Conservation (phyloP, 2,329 filamentous ascomycete genomes). For the Tolypocladium sp. region DNA sequence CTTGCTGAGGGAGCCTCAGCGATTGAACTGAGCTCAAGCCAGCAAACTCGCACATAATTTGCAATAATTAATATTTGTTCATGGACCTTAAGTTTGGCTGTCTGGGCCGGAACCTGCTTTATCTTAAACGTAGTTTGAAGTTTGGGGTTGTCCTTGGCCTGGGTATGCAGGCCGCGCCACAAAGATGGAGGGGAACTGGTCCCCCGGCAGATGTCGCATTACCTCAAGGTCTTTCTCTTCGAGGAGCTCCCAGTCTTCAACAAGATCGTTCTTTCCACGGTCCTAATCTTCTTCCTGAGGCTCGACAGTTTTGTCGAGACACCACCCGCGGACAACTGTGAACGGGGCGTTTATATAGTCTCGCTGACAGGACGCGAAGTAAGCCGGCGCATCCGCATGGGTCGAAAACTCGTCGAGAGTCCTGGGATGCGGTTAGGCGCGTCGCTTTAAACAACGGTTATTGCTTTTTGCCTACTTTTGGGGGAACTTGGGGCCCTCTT, state of each 20-base stretch:
- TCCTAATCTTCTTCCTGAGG: background rate
- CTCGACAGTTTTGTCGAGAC: too few species aligned
- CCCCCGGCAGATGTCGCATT: conserved; percentile 39
- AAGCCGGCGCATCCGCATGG: conserved; percentile 47
- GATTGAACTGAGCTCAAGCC: background rate
- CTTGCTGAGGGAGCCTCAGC: background rate
- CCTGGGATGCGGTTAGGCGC: conserved; percentile 26
- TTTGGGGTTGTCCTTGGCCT: conserved; percentile 15
- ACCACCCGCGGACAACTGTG: too few species aligned
- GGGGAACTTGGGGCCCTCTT: conserved; percentile 59
- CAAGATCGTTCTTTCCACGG: background rate
- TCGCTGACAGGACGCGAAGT: too few species aligned
- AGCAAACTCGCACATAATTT: too few species aligned
- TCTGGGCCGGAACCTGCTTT: background rate
- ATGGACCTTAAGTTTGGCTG: background rate
- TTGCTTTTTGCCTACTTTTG: conserved; percentile 21
- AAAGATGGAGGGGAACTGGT: conserved; percentile 27
- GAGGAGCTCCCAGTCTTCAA: conserved; percentile 33
- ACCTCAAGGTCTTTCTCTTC: conserved; percentile 63
- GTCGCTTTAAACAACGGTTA: conserved; percentile 10
- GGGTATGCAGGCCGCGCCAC: conserved; percentile 11
- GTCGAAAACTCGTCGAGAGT: conserved; percentile 61
- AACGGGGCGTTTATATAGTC: conserved; percentile 55
- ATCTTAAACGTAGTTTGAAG: conserved; percentile 17
- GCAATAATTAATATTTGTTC: background rate